Conservation (phyloP, 2,329 filamentous ascomycete genomes). For the Thermothelomyces thermophilus region DNA sequence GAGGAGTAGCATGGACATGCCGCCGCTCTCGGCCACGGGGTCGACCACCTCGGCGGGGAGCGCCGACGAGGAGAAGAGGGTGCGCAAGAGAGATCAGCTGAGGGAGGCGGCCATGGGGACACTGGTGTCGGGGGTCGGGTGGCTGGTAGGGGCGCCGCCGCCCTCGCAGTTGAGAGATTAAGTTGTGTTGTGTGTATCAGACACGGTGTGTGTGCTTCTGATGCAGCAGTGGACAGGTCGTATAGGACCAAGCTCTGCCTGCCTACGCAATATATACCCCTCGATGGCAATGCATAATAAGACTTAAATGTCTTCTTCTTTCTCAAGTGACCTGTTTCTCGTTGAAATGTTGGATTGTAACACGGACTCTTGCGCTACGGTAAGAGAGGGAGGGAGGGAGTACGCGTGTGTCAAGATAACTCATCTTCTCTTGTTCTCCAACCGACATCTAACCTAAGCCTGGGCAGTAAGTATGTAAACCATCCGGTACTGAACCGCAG, state of each 20-base stretch:
- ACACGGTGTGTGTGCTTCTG: not conserved
- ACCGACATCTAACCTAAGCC: not conserved
- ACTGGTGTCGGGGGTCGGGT: constrained; percentile 59
- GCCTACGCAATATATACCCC: no score
- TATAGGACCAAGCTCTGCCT: no score
- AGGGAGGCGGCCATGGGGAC: constrained; percentile 61
- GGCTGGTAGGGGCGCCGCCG: constrained; percentile 52
- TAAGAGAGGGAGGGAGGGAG: no score
- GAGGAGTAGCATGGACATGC: constrained; percentile 12
- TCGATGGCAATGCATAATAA: no score
- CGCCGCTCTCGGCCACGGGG: constrained; percentile 8
- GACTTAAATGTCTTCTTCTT: no score
- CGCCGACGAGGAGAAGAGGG: constrained; percentile 31
- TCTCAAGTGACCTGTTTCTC: no score
- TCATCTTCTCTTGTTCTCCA: no score
- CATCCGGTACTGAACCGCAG: not conserved
- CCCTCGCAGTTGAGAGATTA: constrained; percentile 3
- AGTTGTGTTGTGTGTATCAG: no score
- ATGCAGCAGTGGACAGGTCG: no score
- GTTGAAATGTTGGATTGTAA: no score
- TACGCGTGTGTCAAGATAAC: not conserved
- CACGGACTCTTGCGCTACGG: no score
- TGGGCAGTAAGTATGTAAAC: not conserved
- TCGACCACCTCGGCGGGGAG: constrained; percentile 18
- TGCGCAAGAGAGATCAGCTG: constrained; percentile 66